Conservation (phyloP, 75 land plant genomes). For the Ceratopteris richardii region DNA sequence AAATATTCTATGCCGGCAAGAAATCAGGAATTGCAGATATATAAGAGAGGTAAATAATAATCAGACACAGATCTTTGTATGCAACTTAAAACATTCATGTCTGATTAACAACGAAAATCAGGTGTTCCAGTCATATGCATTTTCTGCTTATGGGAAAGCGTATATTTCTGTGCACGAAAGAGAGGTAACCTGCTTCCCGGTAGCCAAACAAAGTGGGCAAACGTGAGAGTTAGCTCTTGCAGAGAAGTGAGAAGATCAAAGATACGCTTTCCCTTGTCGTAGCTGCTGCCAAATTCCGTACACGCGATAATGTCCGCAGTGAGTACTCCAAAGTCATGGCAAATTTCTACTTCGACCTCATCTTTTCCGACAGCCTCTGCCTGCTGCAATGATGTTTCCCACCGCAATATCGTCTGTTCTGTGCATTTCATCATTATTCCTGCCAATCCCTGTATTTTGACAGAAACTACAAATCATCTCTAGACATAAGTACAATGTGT, state of each 20-base stretch:
- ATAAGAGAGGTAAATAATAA: no score
- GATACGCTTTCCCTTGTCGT: constrained; percentile 68
- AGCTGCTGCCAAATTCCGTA: constrained; percentile 64
- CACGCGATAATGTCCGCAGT: constrained; percentile 72
- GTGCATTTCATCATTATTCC: constrained; percentile 13
- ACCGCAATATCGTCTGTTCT: not conserved
- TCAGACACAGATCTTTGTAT: no score
- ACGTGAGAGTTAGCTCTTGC: constrained; percentile 46
- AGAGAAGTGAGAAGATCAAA: constrained; percentile 50
- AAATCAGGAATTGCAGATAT: no score
- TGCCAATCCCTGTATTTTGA: constrained; percentile 4
- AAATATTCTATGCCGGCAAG: no score
- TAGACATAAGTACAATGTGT: not conserved
- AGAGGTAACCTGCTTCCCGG: constrained; percentile 63
- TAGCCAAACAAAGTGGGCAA: constrained; percentile 50
- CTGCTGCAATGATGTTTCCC: constrained; percentile 11
- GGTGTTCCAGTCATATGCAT: no score
- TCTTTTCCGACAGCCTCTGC: not conserved
- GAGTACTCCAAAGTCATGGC: constrained; percentile 39
- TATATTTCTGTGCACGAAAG: not conserved
- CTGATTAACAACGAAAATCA: no score
- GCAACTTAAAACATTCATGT: no score
- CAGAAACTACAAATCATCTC: not conserved
- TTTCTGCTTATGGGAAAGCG: no score
- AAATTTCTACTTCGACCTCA: constrained; percentile 25